phyloP scores from a whole-genome alignment of 805 yeast species.

The Starmerella scarabaei region DNA sequence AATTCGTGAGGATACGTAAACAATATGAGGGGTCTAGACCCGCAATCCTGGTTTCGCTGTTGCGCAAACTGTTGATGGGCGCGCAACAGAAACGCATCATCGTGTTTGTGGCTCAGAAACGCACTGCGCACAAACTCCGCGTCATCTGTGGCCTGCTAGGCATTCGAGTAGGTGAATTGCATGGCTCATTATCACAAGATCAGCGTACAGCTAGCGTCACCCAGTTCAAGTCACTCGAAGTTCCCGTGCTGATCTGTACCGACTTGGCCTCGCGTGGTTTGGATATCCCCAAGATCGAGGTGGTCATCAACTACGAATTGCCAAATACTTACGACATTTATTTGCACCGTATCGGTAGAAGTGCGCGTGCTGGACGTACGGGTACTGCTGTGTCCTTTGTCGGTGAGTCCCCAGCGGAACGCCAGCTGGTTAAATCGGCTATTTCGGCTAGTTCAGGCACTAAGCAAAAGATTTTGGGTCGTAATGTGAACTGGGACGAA shows the following conservation, averaged over 20 bases:
- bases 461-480: slow-evolving; percentile 52
- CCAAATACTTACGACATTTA: slow-evolving; percentile 86
- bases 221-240: slow-evolving; percentile 66
- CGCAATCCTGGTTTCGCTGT: slow-evolving; percentile 60
- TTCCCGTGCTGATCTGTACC: slow-evolving; percentile 85
- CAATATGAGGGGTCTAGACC: slow-evolving; percentile 57
- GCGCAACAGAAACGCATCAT: slow-evolving; percentile 50
- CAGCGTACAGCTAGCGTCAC: slow-evolving; percentile 80
- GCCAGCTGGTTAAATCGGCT: slow-evolving; percentile 83
- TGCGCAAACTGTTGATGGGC: slow-evolving; percentile 44
- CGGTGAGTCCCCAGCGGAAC: slow-evolving; percentile 78
- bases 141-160: slow-evolving; percentile 69
- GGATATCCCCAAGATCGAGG: slow-evolving; percentile 95
- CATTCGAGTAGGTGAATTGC: slow-evolving; percentile 63
- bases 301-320: slow-evolving; percentile 90
- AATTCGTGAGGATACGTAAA: slow-evolving; percentile 86
- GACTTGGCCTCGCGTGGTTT: slow-evolving; percentile 98
- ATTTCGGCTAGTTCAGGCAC: slow-evolving; percentile 37
- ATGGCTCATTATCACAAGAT: slow-evolving; percentile 75
- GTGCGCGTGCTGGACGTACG: slow-evolving; percentile 97
- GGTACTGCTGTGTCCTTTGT: slow-evolving; percentile 90
- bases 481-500: slow-evolving; percentile 81
- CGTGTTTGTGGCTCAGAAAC: slow-evolving; percentile 85
- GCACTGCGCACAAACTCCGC: slow-evolving; percentile 75
- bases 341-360: slow-evolving; percentile 96